phyloP scores from a whole-genome alignment of 1,284 basidiomycete genomes.

The Somion occarium region DNA sequence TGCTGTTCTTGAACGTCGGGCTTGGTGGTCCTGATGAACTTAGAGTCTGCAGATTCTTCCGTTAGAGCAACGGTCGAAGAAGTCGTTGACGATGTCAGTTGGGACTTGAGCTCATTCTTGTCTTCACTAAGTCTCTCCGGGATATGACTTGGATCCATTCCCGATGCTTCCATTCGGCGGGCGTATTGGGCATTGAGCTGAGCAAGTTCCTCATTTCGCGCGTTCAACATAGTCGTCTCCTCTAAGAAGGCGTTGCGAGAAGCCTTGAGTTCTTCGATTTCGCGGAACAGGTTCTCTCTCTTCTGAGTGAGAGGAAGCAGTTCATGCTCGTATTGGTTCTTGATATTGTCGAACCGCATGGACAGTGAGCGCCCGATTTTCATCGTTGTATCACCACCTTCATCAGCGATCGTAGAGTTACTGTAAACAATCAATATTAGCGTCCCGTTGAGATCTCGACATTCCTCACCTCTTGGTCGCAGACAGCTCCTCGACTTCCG shows the following conservation, averaged over 20 bases:
- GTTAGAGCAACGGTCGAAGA: constrained; percentile 27
- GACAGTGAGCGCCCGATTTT: constrained; percentile 74
- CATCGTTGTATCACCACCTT: constrained; percentile 37
- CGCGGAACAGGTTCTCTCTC: constrained; percentile 74
- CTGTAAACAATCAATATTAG: constrained; percentile 9
- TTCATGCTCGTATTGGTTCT: constrained; percentile 83
- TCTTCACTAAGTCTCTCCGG: constrained; percentile 28
- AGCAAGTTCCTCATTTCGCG: constrained; percentile 88
- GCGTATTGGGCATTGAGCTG: constrained; percentile 80
- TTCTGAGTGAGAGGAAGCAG: constrained; percentile 81
- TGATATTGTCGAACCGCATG: constrained; percentile 85
- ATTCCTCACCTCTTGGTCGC: constrained; percentile 68
- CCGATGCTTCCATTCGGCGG: constrained; percentile 60
- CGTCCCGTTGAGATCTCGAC: constrained; percentile 13
- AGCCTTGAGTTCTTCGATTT: constrained; percentile 85
- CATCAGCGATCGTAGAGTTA: constrained; percentile 17
- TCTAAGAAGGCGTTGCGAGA: constrained; percentile 85
- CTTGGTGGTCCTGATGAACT: constrained; percentile 27
- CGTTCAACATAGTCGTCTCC: constrained; percentile 86
- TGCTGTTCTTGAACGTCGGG: constrained; percentile 27
- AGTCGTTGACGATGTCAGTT: constrained; percentile 24
- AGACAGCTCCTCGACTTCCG: constrained; percentile 89
- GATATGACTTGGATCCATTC: constrained; percentile 23
- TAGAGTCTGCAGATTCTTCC: constrained; percentile 28
- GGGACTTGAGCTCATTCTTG: constrained; percentile 19